These are phyloP conservation scores for Cornus kousa DNA, from an alignment of 148 eudicot species.

Conservation along the genomic window DNA sequence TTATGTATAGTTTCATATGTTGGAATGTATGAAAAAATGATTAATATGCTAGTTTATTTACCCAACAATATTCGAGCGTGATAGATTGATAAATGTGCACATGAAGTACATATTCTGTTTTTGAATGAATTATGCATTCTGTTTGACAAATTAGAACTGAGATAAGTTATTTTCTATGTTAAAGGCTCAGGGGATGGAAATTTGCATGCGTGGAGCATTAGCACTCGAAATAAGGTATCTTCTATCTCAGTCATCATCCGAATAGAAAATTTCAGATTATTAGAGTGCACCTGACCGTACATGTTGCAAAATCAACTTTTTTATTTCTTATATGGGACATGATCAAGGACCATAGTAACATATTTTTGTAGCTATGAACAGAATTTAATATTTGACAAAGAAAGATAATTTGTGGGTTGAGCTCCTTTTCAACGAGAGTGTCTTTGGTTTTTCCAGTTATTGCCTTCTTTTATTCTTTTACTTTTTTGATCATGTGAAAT, in stretches of 20 bases:
- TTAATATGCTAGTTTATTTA: background rate
- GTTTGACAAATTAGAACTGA: constrained; percentile 4
- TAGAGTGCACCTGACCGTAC: background rate
- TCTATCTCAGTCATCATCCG: background rate
- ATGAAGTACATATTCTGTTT: background rate
- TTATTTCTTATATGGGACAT: background rate
- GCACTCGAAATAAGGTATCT: constrained; percentile 56
- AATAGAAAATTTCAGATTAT: background rate
- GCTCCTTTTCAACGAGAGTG: background rate
- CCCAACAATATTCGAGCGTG: background rate
- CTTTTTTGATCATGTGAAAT: background rate
- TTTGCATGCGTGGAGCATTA: constrained; percentile 80
- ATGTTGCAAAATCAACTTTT: background rate
- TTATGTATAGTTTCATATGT: background rate
- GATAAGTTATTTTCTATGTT: background rate
- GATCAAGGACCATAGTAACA: background rate
- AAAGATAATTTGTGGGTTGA: background rate
- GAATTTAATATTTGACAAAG: background rate
- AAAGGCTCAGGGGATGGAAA: constrained; percentile 92
- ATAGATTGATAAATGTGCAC: background rate
- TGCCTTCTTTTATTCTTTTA: background rate
- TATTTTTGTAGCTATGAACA: background rate
- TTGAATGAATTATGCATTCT: background rate
- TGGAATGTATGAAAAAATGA: background rate
- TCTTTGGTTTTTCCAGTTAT: too few species aligned